Base-by-base conservation (phyloP, 1,139 yeast genomes). In the Pichia sp. region DNA sequence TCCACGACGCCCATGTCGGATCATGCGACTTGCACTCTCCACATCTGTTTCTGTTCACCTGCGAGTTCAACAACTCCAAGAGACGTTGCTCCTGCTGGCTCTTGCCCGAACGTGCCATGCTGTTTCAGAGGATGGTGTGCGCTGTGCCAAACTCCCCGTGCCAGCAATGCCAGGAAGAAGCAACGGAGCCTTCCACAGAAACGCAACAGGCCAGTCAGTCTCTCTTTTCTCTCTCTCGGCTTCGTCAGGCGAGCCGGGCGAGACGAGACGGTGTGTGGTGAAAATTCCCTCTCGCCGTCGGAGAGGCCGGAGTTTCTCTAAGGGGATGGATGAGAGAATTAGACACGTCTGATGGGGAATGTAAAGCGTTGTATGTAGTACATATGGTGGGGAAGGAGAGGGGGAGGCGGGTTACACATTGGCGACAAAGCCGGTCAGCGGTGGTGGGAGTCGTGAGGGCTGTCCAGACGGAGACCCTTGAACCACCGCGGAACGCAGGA, bases 11-110 rank as follows among this genome's bases (percentile, higher is more conserved):
- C 77, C 77, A 74, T 1, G 77, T 85, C 4, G 93, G 93, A 65
- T 77, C 82, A 2, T 75, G 65, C 1, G 80, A 70, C 2, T 78
- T 78, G 70, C 93, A 86, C 63, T 86, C 95, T 44, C 88, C 93
- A 67, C 95, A 86, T 62, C 74, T 79, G 66, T 85, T 86, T 48
- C 66, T 61, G 58, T 78, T 78, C 4, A 66, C 74, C 4, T 70
- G 64, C 4, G 67, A 55, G 55, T 75, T 76, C 47, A 78, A 65
- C 55, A 77, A 60, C 39, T 69, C 70, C 48, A 68, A 49, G 8
- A 68, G 50, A 16, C 66, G 56, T 22, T 52, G 48, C 53, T 68
- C 69, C 37, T 62, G 66, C 18, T 46, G 45, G 46, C 41, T 52
- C 22, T 48, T 31, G 10, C 37, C 37, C 8, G n/a, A 30, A n/a